Conservation (phyloP, 1,139 yeast genomes). For the Taphrina betulina region DNA sequence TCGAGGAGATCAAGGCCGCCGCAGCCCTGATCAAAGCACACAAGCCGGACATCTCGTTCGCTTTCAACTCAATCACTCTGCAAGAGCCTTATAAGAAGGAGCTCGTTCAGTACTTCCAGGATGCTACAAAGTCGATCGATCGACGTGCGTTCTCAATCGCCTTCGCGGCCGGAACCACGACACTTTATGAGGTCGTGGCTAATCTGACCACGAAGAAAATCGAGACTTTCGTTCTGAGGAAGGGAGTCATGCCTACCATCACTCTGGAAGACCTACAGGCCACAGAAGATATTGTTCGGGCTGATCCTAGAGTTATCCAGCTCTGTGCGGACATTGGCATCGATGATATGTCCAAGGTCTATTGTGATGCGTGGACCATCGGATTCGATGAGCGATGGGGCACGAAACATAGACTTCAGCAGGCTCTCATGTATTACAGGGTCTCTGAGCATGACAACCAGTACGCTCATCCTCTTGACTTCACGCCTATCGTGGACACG, state of each 20-base stretch:
- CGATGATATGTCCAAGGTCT: slow-evolving; percentile 64
- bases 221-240: slow-evolving; percentile 51
- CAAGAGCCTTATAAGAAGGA: slow-evolving; percentile 68
- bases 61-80: slow-evolving; percentile 68
- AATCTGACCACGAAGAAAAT: slow-evolving; percentile 50
- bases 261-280: slow-evolving; percentile 65
- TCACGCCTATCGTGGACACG: slow-evolving; percentile 78
- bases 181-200: slow-evolving; percentile 68
- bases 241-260: slow-evolving; percentile 61
- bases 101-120: slow-evolving; percentile 62
- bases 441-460: slow-evolving; percentile 77
- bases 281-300: slow-evolving; percentile 65
- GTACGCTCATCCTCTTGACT: slow-evolving; percentile 79
- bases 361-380: slow-evolving; percentile 84
- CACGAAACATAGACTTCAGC: slow-evolving; percentile 69
- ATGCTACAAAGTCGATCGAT: slow-evolving; percentile 60
- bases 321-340: slow-evolving; percentile 71
- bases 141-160: slow-evolving; percentile 67
- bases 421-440: slow-evolving; percentile 76
- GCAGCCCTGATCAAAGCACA: slow-evolving; percentile 51
- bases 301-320: slow-evolving; percentile 66
- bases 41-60: slow-evolving; percentile 51
- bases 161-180: slow-evolving; percentile 58
- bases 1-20: slow-evolving; percentile 55
- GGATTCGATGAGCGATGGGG: slow-evolving; percentile 87